A percentile compares a stretch with the other conserved stretches of the same genome.
phyloP scores from a whole-genome alignment of 305 asterid species.

The Fraxinus angustifolia region DNA sequence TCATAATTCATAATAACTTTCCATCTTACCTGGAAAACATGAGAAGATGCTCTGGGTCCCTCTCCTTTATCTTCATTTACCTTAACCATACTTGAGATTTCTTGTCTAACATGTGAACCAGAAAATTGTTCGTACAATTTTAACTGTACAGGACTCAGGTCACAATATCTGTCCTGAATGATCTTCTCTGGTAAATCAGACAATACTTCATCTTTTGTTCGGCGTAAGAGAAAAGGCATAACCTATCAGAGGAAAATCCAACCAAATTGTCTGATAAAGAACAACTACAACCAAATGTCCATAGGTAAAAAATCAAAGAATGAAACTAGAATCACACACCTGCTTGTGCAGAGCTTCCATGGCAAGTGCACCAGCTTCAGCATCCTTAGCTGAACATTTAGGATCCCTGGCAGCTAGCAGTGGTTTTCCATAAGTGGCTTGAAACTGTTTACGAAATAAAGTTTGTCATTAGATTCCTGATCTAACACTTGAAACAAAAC shows the following conservation, averaged over 20 bases:
- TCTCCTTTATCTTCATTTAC: slow-evolving; percentile 66
- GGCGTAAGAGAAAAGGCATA: slow-evolving; percentile 97
- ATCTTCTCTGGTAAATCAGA: slow-evolving; percentile 97
- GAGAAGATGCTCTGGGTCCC: slow-evolving; percentile 81
- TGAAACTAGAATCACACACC: slow-evolving; percentile 40
- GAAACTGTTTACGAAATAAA: slow-evolving; percentile 62
- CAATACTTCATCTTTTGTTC: slow-evolving; percentile 93
- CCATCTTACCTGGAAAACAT: slow-evolving; percentile 88
- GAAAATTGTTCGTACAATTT: slow-evolving; percentile 88
- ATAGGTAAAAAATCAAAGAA: slow-evolving; percentile 12
- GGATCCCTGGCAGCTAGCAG: slow-evolving; percentile 90
- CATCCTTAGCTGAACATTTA: slow-evolving; percentile 95
- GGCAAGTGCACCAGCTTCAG: slow-evolving; percentile 93
- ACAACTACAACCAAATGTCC: slow-evolving; percentile 4
- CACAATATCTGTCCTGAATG: slow-evolving; percentile 98
- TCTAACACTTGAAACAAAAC: slow-evolving; percentile 4
- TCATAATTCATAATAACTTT: slow-evolving; percentile 15
- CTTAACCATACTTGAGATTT: slow-evolving; percentile 79
- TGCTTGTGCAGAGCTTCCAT: slow-evolving; percentile 99
- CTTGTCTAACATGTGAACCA: slow-evolving; percentile 87
- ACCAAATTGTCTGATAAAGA: slow-evolving; percentile 5
- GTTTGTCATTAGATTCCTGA: slow-evolving; percentile 14
- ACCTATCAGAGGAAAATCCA: slow-evolving; percentile 49
- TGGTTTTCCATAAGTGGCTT: slow-evolving; percentile 95
- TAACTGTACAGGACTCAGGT: slow-evolving; percentile 87